Conservation (phyloP, 208 protist genomes). For the Trypanosoma caninum region DNA sequence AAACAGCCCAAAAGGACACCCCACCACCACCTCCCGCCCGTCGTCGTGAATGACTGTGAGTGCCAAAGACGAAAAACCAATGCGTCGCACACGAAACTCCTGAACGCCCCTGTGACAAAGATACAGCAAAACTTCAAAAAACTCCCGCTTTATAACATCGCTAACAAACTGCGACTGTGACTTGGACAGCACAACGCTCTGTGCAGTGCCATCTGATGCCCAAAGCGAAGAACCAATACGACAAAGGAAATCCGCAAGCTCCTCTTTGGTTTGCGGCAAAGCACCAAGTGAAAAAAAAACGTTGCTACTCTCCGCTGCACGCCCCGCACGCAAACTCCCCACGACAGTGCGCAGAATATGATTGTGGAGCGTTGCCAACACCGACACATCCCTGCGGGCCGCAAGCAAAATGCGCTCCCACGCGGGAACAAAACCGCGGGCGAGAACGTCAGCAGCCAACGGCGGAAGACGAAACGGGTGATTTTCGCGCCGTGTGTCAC, state of each 20-base stretch:
- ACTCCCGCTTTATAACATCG: conserved; percentile 18
- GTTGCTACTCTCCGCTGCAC: not conserved
- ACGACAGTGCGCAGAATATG: conserved; percentile 7
- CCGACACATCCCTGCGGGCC: conserved; percentile 26
- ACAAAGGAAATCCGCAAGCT: conserved; percentile 58
- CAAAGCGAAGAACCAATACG: conserved; percentile 50
- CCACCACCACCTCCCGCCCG: conserved; percentile 23
- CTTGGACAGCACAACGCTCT: conserved; percentile 22
- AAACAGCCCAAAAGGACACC: conserved; percentile 21
- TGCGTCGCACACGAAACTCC: conserved; percentile 39
- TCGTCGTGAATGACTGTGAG: conserved; percentile 23
- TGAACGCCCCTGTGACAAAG: conserved; percentile 32
- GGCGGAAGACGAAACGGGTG: conserved; percentile 52
- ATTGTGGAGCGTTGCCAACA: conserved; percentile 33
- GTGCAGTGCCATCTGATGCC: conserved; percentile 21
- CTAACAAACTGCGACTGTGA: conserved; percentile 20
- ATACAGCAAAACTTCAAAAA: conserved; percentile 20
- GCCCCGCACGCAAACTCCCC: not conserved
- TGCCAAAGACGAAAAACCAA: not conserved
- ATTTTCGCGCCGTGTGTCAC: conserved; percentile 23
- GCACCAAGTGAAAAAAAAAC: conserved; percentile 31
- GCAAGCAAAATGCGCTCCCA: conserved; percentile 40
- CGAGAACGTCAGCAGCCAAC: conserved; percentile 44
- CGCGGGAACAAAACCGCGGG: conserved; percentile 38
- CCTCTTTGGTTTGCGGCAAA: conserved; percentile 24